A percentile compares a stretch with the other conserved stretches of the same genome.
Evolutionary conservation across 352 stramenopile species (phyloP).

Genomic region (Phytopythium mirpurense): DNA sequence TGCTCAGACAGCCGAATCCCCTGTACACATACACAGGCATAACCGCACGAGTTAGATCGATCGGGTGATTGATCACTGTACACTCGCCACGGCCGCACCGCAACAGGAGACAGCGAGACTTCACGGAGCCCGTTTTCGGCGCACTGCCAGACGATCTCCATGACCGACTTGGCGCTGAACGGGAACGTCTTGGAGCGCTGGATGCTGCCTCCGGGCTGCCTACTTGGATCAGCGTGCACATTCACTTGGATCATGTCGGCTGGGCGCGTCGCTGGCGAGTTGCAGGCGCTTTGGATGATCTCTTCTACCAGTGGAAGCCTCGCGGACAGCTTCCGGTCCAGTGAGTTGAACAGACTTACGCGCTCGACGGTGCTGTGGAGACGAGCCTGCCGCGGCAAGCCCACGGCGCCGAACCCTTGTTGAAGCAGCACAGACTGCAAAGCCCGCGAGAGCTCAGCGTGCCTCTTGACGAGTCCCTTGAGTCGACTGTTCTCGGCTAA

Average conservation of each 20-base stretch:
- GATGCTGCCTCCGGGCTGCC: neutral
- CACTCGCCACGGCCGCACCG: too few relatives aligned
- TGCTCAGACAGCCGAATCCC: slow-evolving; percentile 1
- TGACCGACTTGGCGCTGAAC: neutral
- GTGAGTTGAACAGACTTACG: neutral
- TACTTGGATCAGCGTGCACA: neutral
- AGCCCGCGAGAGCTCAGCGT: neutral
- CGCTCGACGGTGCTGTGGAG: neutral
- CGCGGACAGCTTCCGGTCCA: neutral
- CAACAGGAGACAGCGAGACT: neutral
- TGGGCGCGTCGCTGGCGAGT: too few relatives aligned
- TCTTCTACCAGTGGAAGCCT: neutral
- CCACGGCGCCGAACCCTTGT: neutral
- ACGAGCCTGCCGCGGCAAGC: neutral
- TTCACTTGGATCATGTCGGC: neutral
- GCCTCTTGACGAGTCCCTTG: slow-evolving; percentile 3
- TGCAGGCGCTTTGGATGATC: neutral
- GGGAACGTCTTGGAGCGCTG: slow-evolving; percentile 3
- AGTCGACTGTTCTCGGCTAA: slow-evolving; percentile 10
- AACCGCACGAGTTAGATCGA: neutral
- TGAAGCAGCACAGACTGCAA: slow-evolving; percentile 1
- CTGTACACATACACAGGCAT: neutral
- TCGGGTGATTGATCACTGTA: too few relatives aligned
- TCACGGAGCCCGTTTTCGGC: neutral
- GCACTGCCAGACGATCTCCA: neutral